Conservation (phyloP, 176 grass and related monocot genomes). For the Neostapfia colusana region DNA sequence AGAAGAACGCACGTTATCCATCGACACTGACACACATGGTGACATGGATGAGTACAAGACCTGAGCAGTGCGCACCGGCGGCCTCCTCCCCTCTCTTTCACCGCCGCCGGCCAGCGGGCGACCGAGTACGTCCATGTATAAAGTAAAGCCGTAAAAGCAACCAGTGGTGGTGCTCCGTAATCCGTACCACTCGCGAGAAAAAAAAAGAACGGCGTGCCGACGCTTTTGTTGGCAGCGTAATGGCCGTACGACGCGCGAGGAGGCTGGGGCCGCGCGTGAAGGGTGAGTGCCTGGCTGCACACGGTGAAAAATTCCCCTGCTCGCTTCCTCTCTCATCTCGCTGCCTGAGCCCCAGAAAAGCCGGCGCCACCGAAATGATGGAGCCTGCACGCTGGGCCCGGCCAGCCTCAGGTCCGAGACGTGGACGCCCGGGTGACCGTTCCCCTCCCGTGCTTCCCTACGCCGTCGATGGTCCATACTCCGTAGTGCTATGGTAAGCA, state of each 20-base stretch:
- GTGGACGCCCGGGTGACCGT: conserved; percentile 42
- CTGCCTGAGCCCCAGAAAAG: conserved; percentile 17
- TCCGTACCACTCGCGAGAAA: background rate
- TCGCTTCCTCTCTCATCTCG: background rate
- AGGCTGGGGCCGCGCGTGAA: background rate
- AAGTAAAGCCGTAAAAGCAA: conserved; percentile 7
- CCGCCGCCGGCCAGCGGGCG: conserved; percentile 4
- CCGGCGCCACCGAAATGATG: conserved; percentile 44
- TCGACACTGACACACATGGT: conserved; percentile 18
- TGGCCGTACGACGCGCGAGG: conserved; percentile 13
- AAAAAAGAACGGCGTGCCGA: background rate
- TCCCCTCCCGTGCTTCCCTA: conserved; percentile 17
- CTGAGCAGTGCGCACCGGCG: background rate
- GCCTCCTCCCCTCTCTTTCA: conserved; percentile 21
- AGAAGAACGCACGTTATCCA: conserved; percentile 29
- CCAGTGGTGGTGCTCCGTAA: background rate
- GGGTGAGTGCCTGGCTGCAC: background rate
- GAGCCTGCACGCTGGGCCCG: conserved; percentile 31
- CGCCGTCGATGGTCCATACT: background rate
- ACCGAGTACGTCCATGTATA: background rate
- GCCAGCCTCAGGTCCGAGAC: conserved; percentile 35
- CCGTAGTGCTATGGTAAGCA: background rate
- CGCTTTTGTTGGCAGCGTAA: background rate
- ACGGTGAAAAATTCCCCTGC: conserved; percentile 14
- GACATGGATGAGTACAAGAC: conserved; percentile 13